These are phyloP conservation scores for Acer saccharum DNA, from an alignment of 345 rosid species.

Conservation along the genomic window DNA sequence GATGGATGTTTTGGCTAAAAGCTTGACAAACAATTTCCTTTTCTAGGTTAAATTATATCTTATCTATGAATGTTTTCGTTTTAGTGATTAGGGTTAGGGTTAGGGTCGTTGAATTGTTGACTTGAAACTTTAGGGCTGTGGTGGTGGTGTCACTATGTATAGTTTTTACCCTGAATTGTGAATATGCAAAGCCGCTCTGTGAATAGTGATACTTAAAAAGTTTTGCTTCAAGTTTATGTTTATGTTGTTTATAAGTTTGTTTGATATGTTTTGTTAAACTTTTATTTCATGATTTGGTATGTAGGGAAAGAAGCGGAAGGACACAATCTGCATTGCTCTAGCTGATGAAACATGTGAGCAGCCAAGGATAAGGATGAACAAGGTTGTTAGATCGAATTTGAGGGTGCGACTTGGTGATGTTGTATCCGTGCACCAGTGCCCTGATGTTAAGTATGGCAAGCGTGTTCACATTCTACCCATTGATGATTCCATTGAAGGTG, in stretches of 20 bases:
- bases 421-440: constrained; percentile 66
- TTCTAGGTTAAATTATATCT: background rate
- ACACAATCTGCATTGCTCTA: constrained; percentile 66
- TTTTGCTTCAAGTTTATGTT: background rate
- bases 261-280: background rate
- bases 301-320: constrained; percentile 72
- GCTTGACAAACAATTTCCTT: background rate
- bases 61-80: background rate
- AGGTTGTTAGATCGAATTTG: constrained; percentile 63
- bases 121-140: background rate
- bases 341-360: constrained; percentile 65
- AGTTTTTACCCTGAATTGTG: background rate
- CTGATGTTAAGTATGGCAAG: constrained; percentile 70
- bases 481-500: constrained; percentile 72
- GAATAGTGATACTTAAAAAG: background rate
- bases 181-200: background rate
- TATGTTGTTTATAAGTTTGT: background rate
- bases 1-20: background rate
- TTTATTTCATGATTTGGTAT: background rate
- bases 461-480: constrained; percentile 70
- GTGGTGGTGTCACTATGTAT: background rate
- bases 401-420: constrained; percentile 79
- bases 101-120: background rate
- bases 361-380: constrained; percentile 67
- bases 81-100: background rate